Evolutionary conservation across 495 filamentous ascomycete genomes (phyloP), one percentile per base, ranked within the genome.

Genomic region (Penicillium nucicola): DNA sequence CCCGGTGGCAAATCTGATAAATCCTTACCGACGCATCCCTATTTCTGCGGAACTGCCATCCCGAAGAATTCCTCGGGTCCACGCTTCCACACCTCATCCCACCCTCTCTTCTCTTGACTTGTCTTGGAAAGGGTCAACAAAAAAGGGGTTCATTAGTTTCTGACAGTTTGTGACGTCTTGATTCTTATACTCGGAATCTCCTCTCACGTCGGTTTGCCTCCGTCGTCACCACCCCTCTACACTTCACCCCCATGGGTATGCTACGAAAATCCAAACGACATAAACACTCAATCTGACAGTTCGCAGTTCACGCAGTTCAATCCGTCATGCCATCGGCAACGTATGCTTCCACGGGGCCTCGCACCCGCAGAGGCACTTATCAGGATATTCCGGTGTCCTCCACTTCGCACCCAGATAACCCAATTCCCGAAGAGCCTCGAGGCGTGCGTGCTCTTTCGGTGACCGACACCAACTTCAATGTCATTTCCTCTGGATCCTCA

Each of bases 341-440:
- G 20, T 58, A 61, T 38, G 56, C 64, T 38, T 62, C 64, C 7
- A 52, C 56, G 45, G 48, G 56, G 30, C 19, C 59, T 30, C 65
- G 57, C 41, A 46, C 57, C 43, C 53, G 57, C 48, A 58, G 62
- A 54, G 53, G 53, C 37, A 66, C 66, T 13, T 61, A 65, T 52
- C 60, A 59, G 45, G 61, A 53, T 22, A 68, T 78, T 32, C 69
- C 71, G n/a, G 60, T 72, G 42, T 74, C 75, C 8, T 65, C 70
- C 7, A 79, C 76, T 23, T 78, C 73, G 31, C 80, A 83, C 61
- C 79, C 80, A 10, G 63, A 77, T 43, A 78, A 83, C 53, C 79
- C 79, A 4, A 74, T 83, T 47, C 81, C 80, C 42, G 69, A 75
- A 60, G 79, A 83, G 55, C 80, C 78, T 33, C 70, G 63, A 14